Evolutionary conservation across 1,284 basidiomycete species (phyloP).

Genomic region (Leccinum fuscescens): DNA sequence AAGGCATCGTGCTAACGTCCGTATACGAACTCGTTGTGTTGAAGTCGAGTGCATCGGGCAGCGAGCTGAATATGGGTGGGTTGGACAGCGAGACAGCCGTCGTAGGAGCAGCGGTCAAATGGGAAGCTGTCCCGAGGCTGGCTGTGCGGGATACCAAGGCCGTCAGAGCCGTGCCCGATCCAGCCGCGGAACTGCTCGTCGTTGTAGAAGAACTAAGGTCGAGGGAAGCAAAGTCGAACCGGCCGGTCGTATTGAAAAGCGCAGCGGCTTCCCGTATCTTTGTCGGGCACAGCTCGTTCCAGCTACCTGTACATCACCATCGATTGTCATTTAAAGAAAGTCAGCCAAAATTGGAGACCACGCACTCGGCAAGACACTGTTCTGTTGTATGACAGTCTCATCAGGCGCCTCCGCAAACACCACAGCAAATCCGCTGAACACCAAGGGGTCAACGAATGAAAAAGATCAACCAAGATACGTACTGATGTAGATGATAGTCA

Average conservation of each 20-base stretch:
- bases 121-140: neutral
- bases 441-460: constrained; percentile 5
- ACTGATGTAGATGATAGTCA: constrained; percentile 31
- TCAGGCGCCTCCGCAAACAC: constrained; percentile 27
- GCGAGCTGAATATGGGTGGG: neutral
- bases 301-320: constrained; percentile 11
- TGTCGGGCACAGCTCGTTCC: constrained; percentile 22
- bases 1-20: constrained; percentile 19
- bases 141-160: neutral
- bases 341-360: neutral
- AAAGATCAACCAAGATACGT: neutral
- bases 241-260: constrained; percentile 17
- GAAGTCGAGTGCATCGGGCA: neutral
- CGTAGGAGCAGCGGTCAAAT: neutral
- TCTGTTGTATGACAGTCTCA: constrained; percentile 20
- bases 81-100: neutral
- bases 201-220: constrained; percentile 2
- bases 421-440: constrained; percentile 18
- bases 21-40: constrained; percentile 6
- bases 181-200: neutral
- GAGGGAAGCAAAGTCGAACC: constrained; percentile 18
- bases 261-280: constrained; percentile 17
- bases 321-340: neutral
- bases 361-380: constrained; percentile 21
- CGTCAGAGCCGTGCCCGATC: neutral